Evolutionary conservation across 2,329 filamentous ascomycete genomes (phyloP), one percentile per base, ranked within the genome.

Genomic region (Fusarium neocosmosporiellum): DNA sequence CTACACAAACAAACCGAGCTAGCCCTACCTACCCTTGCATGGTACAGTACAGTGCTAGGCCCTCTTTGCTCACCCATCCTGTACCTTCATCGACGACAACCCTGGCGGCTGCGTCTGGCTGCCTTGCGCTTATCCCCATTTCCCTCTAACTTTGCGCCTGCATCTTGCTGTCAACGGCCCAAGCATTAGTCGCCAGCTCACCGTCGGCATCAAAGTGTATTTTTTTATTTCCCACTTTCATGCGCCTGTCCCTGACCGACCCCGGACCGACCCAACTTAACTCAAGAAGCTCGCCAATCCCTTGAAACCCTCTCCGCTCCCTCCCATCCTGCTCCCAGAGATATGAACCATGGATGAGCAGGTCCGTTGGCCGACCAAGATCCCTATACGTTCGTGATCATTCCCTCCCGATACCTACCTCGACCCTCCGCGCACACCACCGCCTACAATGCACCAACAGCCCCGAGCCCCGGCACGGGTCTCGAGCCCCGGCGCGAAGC

Each of bases 401-500:
- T 66, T 64, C 39, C 60, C 36, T 67, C 60, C 66, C 66, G 63
- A 66, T 54, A 53, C 66, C 54, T 64, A 48, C 65, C 46, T 46
- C 63, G 43, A 59, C 58, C 55, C 43, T 63, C 58, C 59, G 59
- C 63, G 65, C 57, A 61, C 62, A 70, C 63, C 58, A 69, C 36
- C 50, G 66, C 39, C 48, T 71, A 76, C 57, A 59, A 98, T 98
- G 95, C 95, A 98, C 89, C 95, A 97, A 84, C 94, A 95, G 84
- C 92, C 93, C 77, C 91, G 95, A 77, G 89, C 91, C 71, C 89
- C 92, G 74, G 92, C 93, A 74, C 88, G 91, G 81, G 88, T 90
- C 78, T 88, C 92, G 70, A 94, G 94, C 70, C 91, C 94, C 70
- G 91, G 92, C 77, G 90, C 89, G 77, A 92, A 92, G 57, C 89